Base-by-base conservation (phyloP, 495 filamentous ascomycete species). In the Xylaria cubensis region DNA sequence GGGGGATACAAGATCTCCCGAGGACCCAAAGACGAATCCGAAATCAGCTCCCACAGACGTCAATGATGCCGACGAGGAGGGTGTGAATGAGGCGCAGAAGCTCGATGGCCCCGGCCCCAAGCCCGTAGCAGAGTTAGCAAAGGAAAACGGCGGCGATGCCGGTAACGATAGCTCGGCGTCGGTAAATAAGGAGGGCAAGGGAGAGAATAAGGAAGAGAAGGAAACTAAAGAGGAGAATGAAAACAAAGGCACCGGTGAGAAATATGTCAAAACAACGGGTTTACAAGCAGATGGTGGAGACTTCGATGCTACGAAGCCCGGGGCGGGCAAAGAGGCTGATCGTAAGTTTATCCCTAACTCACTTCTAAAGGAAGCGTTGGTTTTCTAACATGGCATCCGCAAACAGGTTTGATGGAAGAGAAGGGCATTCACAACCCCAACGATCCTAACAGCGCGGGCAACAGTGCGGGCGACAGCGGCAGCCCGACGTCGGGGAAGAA, bases 311-410 rank as follows among this genome's bases (percentile, higher is more conserved):
- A 80, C 84, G 36, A 83, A 82, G 32, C 86, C 90, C 1, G 90
- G 90, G 9, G 90, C 90, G 8, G 90, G 89, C 0, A 76, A 78
- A 44, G 90, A 92, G 77, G 90, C 90, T 64, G 88, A 91, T 75
- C 85, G 90, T 91, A 83, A 82, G 90, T 86, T 53, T 67, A 44
- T 3, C 29, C 50, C 65, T 13, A 12, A 0, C n/a, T 34, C 48
- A 29, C n/a, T 8, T 56, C 7, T 13, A 3, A 46, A 36, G 1
- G 15, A 46, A n/a, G 7, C 46, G 5, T 4, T 29, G 9, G 12
- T 48, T 46, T 46, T 21, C 39, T 66, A 59, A 56, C 39, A 42
- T 63, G 15, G 8, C 46, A 29, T 64, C 10, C 4, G 21, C 48
- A 8, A 41, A 62, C 1, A 86, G 84, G 83, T 4, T 72, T 86